phyloP scores from a whole-genome alignment of 768 basidiomycete species.

The Psilocybe azurescens region DNA sequence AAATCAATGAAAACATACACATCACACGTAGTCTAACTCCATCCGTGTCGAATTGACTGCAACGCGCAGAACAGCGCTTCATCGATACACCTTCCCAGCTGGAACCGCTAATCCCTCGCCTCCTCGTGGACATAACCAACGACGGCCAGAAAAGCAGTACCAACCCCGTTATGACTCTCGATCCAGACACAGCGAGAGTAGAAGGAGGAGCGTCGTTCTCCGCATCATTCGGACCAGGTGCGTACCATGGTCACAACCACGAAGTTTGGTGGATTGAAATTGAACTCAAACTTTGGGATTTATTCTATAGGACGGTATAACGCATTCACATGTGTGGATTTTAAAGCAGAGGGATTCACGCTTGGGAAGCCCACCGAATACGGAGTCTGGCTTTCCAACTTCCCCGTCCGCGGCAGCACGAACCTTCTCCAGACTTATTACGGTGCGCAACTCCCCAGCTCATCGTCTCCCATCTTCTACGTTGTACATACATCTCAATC shows the following conservation, averaged over 20 bases:
- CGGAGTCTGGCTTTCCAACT: slow-evolving; percentile 58
- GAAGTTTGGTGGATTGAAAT: neutral
- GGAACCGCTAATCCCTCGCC: slow-evolving; percentile 52
- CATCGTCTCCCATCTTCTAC: neutral
- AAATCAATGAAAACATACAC: neutral
- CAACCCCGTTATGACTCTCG: slow-evolving; percentile 50
- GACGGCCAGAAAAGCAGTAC: slow-evolving; percentile 61
- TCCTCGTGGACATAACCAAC: slow-evolving; percentile 66
- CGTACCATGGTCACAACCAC: neutral
- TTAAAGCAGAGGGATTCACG: slow-evolving; percentile 55
- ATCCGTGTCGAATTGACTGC: slow-evolving; percentile 66
- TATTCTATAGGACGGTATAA: slow-evolving; percentile 48
- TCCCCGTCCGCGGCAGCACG: slow-evolving; percentile 50
- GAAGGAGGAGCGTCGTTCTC: slow-evolving; percentile 53
- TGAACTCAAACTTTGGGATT: neutral
- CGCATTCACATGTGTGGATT: slow-evolving; percentile 65
- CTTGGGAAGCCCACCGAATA: slow-evolving; percentile 56
- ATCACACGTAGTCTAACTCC: slow-evolving; percentile 47
- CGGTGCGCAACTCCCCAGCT: slow-evolving; percentile 33
- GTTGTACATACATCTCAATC: neutral
- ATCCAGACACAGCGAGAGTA: slow-evolving; percentile 55
- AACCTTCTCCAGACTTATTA: slow-evolving; percentile 54
- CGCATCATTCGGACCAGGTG: slow-evolving; percentile 61
- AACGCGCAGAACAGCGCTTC: slow-evolving; percentile 62
- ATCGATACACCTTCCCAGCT: slow-evolving; percentile 61